Evolutionary conservation across 352 stramenopile species (phyloP).

Genomic region (Pythium guiyangense): DNA sequence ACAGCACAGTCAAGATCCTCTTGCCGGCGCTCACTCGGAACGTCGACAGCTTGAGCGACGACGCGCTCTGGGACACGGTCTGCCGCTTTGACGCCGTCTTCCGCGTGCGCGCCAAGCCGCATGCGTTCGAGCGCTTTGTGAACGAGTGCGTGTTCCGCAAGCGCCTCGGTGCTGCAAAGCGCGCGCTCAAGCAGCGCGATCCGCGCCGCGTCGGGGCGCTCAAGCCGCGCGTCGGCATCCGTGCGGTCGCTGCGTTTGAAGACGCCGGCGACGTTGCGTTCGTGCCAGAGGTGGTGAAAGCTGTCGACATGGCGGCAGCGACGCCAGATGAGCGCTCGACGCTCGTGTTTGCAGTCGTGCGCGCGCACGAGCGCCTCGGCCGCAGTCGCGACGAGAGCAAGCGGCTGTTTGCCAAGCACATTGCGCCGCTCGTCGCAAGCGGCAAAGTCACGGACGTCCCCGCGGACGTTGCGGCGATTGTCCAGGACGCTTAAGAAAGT

Average conservation of each 20-base stretch:
- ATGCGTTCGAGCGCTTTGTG: constrained; percentile 35
- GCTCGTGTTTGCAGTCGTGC: constrained; percentile 22
- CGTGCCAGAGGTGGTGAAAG: constrained; percentile 28
- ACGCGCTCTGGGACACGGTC: constrained; percentile 28
- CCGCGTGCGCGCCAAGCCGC: constrained; percentile 24
- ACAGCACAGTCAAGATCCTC: constrained; percentile 31
- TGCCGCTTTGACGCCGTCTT: constrained; percentile 28
- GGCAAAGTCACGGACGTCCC: neutral
- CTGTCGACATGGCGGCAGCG: constrained; percentile 19
- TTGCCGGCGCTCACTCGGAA: constrained; percentile 31
- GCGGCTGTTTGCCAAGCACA: constrained; percentile 15
- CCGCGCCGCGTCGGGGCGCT: constrained; percentile 15
- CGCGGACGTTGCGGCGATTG: neutral
- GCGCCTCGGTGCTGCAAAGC: constrained; percentile 24
- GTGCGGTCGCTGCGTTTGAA: constrained; percentile 25
- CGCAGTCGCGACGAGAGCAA: constrained; percentile 14
- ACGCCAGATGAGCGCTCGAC: constrained; percentile 19
- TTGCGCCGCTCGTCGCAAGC: constrained; percentile 18
- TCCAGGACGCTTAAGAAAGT: neutral
- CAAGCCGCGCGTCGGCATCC: constrained; percentile 19
- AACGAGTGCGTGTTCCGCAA: constrained; percentile 32
- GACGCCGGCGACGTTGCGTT: constrained; percentile 20
- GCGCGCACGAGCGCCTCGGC: constrained; percentile 28
- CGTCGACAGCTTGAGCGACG: constrained; percentile 25
- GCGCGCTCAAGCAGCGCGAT: constrained; percentile 25